Evolutionary conservation across 495 filamentous ascomycete genomes (phyloP).

Genomic region (Aspergillus mulundensis): DNA sequence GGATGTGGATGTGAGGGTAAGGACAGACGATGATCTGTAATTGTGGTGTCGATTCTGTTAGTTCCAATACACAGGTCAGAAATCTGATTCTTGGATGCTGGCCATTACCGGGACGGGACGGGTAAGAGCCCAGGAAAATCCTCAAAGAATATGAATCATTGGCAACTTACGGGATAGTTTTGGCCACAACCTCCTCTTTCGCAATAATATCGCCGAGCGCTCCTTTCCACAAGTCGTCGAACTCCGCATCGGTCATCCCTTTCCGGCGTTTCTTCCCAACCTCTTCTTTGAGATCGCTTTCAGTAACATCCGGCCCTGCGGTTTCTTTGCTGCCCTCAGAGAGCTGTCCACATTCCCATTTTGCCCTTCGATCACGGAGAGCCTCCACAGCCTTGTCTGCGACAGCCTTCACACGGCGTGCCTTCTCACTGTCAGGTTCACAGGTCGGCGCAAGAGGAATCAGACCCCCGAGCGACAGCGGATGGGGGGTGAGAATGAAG

Average conservation of each 20-base stretch:
- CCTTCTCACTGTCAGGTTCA: conserved; percentile 91
- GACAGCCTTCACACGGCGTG: conserved; percentile 77
- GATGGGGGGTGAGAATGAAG: conserved; percentile 81
- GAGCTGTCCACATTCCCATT: conserved; percentile 83
- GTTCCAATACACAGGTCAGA: conserved; percentile 53
- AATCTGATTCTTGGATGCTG: conserved; percentile 32
- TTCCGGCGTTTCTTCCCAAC: conserved; percentile 69
- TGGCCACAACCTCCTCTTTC: conserved; percentile 75
- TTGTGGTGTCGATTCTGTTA: conserved; percentile 71
- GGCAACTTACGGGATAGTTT: conserved; percentile 70
- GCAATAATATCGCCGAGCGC: conserved; percentile 81
- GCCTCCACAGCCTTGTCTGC: conserved; percentile 86
- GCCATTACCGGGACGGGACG: not conserved
- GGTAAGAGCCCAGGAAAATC: not conserved
- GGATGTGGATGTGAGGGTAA: conserved; percentile 65
- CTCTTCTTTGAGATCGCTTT: conserved; percentile 69
- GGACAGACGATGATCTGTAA: conserved; percentile 60
- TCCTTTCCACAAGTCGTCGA: conserved; percentile 84
- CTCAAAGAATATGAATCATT: conserved; percentile 12
- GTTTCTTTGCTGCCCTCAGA: conserved; percentile 56
- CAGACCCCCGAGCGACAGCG: conserved; percentile 73
- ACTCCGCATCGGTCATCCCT: conserved; percentile 79
- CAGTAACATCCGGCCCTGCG: conserved; percentile 62
- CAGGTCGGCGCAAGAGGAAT: conserved; percentile 88
- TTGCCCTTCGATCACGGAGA: conserved; percentile 77